Evolutionary conservation across 768 basidiomycete species (phyloP).

Genomic region (Leccinellum luteum): DNA sequence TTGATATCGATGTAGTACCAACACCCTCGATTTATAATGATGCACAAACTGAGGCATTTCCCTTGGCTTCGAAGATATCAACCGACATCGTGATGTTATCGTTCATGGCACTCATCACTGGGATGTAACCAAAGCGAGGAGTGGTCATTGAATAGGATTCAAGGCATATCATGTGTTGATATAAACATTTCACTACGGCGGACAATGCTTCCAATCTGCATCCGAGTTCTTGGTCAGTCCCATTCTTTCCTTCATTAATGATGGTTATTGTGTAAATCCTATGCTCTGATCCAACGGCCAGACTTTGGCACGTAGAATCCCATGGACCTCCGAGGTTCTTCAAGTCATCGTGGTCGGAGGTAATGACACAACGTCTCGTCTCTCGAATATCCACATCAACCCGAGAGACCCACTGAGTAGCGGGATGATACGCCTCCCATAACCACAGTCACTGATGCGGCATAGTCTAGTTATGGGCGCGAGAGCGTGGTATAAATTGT

Average conservation of each 20-base stretch:
- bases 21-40: too few relatives aligned
- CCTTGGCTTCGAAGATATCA: too few relatives aligned
- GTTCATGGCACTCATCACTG: too few relatives aligned
- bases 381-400: not conserved
- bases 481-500: not conserved
- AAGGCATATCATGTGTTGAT: not conserved
- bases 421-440: not conserved
- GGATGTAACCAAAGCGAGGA: too few relatives aligned
- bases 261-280: not conserved
- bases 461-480: not conserved
- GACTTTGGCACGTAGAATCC: not conserved
- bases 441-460: too few relatives aligned
- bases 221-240: not conserved
- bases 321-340: not conserved
- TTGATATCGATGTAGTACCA: too few relatives aligned
- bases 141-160: too few relatives aligned
- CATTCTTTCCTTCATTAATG: not conserved
- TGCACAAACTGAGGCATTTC: too few relatives aligned
- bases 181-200: not conserved
- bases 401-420: not conserved
- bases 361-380: not conserved
- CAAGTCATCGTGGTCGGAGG: not conserved
- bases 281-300: not conserved
- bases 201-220: not conserved
- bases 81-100: too few relatives aligned